Evolutionary conservation across 2,329 filamentous ascomycete species (phyloP), one percentile per base, ranked within the genome.

Genomic region (Fusarium verticillioides): DNA sequence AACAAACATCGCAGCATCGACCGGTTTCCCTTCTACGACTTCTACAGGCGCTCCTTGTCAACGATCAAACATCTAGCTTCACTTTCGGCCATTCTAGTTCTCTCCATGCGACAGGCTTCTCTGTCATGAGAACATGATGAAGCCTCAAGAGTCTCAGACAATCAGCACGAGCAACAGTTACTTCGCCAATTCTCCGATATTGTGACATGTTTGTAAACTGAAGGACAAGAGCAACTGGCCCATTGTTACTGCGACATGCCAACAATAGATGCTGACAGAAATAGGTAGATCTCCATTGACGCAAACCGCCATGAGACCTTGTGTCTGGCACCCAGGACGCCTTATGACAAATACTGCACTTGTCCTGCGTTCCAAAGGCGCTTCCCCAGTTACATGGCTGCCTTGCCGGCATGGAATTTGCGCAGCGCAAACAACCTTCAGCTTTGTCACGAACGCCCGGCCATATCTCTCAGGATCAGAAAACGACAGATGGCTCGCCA

Each of bases 81-180:
- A 7, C 3, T 28, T 18, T 30, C 19, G 1, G 42, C 13, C 2
- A 19, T n/a, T 15, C 19, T 54, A 6, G 10, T 23, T 54, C 50
- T 13, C 19, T n/a, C 8, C 15, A 16, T 18, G 5, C 13, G 16
- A 8, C 10, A 18, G 13, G 2, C 0, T 9, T n/a, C 36, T n/a
- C 30, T 18, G 1, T 7, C 10, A n/a, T 18, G 36, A 39, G 23
- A n/a, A 54, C 13, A 18, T 7, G 9, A 7, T 21, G 7, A 34
- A 28, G 15, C 9, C 19, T 19, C 9, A 7, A 50, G 19, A 37
- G 9, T 7, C 39, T 57, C n/a, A 34, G 18, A 21, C 7, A 49
- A 5, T 4, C 15, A n/a, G 2, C 11, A 50, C 8, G 4, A 36
- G 21, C 11, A 34, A 11, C 4, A 26, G 7, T 36, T 9, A 12